phyloP scores from a whole-genome alignment of 306 rosid genomes.

The Carpinus fangiana region DNA sequence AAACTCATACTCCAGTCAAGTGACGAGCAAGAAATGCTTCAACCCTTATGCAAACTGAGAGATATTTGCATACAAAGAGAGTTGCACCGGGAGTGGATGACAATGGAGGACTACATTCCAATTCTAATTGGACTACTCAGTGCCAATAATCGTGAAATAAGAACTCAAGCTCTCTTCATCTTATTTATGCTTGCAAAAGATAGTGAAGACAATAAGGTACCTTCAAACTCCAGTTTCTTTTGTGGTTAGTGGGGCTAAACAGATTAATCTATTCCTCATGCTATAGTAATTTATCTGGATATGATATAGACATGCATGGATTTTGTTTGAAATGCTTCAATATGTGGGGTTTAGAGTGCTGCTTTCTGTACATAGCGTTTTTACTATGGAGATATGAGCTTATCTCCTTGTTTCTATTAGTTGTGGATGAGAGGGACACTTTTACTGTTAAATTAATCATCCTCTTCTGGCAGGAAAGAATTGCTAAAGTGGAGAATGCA shows the following conservation, averaged over 20 bases:
- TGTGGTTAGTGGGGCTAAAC: constrained; percentile 7
- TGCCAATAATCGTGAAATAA: constrained; percentile 51
- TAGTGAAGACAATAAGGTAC: constrained; percentile 61
- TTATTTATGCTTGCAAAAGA: constrained; percentile 56
- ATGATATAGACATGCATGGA: neutral
- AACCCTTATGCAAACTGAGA: constrained; percentile 41
- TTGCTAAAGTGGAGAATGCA: constrained; percentile 50
- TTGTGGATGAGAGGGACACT: neutral
- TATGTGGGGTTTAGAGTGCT: neutral
- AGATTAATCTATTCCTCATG: neutral
- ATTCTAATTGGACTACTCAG: constrained; percentile 54
- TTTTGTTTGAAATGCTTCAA: neutral
- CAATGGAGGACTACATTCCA: constrained; percentile 57
- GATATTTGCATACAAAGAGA: constrained; percentile 53
- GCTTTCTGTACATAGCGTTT: neutral
- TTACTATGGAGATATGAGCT: neutral
- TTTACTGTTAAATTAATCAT: neutral
- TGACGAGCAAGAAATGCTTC: constrained; percentile 44
- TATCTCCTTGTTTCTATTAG: neutral
- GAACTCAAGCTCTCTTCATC: constrained; percentile 46
- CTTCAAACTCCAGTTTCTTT: constrained; percentile 5
- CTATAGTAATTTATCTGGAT: neutral
- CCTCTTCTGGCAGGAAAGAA: constrained; percentile 49
- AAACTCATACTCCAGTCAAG: constrained; percentile 44
- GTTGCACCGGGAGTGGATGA: constrained; percentile 56